These are phyloP conservation scores for Sporisorium sorghi DNA, from an alignment of 1,284 basidiomycete species.

Conservation along the genomic window DNA sequence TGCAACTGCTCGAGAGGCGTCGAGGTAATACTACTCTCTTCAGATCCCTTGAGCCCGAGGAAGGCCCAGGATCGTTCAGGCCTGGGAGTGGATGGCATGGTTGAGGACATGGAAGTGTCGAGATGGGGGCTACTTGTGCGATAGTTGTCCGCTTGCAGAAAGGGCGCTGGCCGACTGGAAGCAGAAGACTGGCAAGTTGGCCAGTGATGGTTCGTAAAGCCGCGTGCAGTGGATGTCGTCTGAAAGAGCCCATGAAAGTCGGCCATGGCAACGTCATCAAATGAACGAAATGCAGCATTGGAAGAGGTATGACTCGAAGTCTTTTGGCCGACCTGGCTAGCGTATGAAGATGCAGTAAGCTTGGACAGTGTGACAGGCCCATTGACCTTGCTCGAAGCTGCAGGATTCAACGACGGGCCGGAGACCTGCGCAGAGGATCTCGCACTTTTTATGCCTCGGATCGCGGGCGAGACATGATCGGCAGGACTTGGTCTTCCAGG, in stretches of 20 bases:
- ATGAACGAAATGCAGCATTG: neutral
- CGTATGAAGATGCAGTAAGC: neutral
- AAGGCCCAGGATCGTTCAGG: neutral
- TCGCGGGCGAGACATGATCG: neutral
- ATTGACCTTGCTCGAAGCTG: neutral
- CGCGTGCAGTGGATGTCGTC: neutral
- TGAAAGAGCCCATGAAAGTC: constrained; percentile 12
- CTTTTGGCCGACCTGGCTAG: neutral
- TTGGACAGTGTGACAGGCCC: neutral
- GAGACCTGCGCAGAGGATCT: neutral
- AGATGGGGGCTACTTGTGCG: neutral
- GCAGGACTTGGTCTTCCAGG: neutral
- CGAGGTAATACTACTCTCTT: neutral
- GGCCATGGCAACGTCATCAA: neutral
- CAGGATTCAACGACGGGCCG: neutral
- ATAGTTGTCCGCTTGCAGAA: neutral
- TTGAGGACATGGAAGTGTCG: neutral
- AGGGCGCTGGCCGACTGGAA: neutral
- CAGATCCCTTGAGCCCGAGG: too few relatives aligned
- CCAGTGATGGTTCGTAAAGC: neutral
- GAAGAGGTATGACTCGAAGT: neutral
- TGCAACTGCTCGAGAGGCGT: neutral
- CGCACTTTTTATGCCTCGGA: neutral
- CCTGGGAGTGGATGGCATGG: neutral
- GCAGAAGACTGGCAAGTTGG: neutral